Evolutionary conservation across 352 stramenopile species (phyloP).

Genomic region (Halophytophthora batemanensis): DNA sequence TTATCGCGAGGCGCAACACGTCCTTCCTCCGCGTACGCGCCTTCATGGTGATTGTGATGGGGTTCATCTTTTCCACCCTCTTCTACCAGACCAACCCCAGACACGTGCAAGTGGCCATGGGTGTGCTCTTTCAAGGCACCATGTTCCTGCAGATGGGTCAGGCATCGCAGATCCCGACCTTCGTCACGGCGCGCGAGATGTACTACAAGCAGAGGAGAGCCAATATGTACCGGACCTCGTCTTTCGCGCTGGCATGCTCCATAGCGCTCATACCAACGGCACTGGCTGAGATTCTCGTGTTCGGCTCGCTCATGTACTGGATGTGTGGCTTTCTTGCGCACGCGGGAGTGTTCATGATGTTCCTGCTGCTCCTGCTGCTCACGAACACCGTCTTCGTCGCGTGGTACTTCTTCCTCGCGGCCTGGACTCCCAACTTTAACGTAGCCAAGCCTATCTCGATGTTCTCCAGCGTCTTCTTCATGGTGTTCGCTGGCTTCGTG

Average conservation of each 20-base stretch:
- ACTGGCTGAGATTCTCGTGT: slow-evolving; percentile 49
- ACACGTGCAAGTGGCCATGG: slow-evolving; percentile 30
- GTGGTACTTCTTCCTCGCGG: slow-evolving; percentile 26
- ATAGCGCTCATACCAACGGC: slow-evolving; percentile 19
- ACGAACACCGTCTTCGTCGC: slow-evolving; percentile 9
- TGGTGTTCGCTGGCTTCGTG: slow-evolving; percentile 21
- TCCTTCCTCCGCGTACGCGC: slow-evolving; percentile 11
- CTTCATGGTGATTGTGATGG: slow-evolving; percentile 20
- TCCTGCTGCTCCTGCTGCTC: slow-evolving; percentile 16
- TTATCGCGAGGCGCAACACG: slow-evolving; percentile 29
- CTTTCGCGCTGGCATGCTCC: slow-evolving; percentile 42
- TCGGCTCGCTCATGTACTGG: slow-evolving; percentile 75
- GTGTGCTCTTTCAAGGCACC: slow-evolving; percentile 59
- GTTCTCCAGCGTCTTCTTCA: slow-evolving; percentile 14
- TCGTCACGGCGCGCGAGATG: slow-evolving; percentile 45
- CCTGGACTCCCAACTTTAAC: slow-evolving; percentile 16
- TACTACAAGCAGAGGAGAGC: slow-evolving; percentile 70
- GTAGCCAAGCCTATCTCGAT: slow-evolving; percentile 26
- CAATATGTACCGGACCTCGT: slow-evolving; percentile 58
- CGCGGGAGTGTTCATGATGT: slow-evolving; percentile 12
- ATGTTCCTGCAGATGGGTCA: slow-evolving; percentile 59
- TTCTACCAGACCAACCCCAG: slow-evolving; percentile 23
- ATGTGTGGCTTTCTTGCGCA: slow-evolving; percentile 55
- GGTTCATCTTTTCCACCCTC: slow-evolving; percentile 17
- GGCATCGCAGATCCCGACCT: slow-evolving; percentile 51